Evolutionary conservation across 2,329 filamentous ascomycete genomes (phyloP).

Genomic region (Diaporthe citri): DNA sequence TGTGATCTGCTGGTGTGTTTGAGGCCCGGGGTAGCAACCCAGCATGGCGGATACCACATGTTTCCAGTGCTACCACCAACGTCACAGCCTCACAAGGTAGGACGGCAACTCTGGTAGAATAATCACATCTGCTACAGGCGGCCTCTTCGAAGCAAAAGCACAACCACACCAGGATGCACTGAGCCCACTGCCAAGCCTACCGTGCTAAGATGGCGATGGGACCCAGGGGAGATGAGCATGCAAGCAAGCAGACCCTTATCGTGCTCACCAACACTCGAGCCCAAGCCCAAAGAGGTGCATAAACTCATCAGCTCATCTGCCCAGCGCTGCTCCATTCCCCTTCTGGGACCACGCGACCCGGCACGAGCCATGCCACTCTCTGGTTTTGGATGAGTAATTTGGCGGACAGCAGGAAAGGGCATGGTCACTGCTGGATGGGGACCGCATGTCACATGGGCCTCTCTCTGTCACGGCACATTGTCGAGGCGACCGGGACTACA

Average conservation of each 20-base stretch:
- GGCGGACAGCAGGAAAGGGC: conserved; percentile 8
- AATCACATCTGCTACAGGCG: conserved; percentile 8
- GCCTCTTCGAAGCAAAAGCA: neutral
- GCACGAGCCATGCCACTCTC: conserved; percentile 15
- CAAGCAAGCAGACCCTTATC: conserved; percentile 21
- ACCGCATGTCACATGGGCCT: conserved; percentile 19
- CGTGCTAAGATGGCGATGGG: conserved; percentile 26
- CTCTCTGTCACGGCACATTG: neutral
- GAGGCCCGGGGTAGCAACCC: neutral
- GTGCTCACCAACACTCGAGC: neutral
- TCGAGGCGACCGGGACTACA: conserved; percentile 15
- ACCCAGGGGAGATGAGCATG: conserved; percentile 23
- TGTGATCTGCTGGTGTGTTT: conserved; percentile 20
- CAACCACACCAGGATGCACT: neutral
- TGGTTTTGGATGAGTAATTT: conserved; percentile 23
- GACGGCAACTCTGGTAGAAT: neutral
- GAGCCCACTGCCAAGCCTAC: conserved; percentile 8
- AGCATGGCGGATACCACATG: conserved; percentile 30
- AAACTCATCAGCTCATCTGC: conserved; percentile 30
- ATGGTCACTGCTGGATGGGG: conserved; percentile 20
- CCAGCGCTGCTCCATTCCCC: conserved; percentile 27
- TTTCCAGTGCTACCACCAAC: conserved; percentile 19
- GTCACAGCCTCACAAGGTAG: conserved; percentile 21
- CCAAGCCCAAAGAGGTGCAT: conserved; percentile 15
- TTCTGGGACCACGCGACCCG: conserved; percentile 22